Evolutionary conservation across 306 rosid species (phyloP).

Genomic region (Luffa acutangula): DNA sequence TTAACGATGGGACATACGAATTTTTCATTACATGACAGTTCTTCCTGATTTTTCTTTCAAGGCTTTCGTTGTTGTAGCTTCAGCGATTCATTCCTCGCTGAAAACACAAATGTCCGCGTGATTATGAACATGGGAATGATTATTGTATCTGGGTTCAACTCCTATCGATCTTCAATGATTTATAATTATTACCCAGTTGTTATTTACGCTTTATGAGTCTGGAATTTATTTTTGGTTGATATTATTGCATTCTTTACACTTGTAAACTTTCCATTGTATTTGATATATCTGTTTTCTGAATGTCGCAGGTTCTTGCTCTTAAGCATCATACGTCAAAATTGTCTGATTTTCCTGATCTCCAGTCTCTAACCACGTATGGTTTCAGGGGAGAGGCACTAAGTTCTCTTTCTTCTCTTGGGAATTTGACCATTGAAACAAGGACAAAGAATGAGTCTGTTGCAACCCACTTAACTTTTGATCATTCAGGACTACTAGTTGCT

Average conservation of each 20-base stretch:
- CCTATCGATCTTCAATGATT: background rate
- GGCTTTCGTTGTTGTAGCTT: background rate
- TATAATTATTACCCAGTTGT: background rate
- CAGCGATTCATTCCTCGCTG: background rate
- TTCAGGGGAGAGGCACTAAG: constrained; percentile 97
- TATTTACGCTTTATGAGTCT: background rate
- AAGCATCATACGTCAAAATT: constrained; percentile 87
- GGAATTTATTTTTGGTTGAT: background rate
- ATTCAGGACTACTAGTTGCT: constrained; percentile 50
- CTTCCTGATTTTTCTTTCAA: background rate
- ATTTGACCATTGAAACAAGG: constrained; percentile 69
- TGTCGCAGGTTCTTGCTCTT: constrained; percentile 54
- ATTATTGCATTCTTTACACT: background rate
- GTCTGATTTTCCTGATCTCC: constrained; percentile 74
- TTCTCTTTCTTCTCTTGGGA: constrained; percentile 69
- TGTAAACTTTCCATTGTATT: background rate
- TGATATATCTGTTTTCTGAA: background rate
- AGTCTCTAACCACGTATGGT: constrained; percentile 78
- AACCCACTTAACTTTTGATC: constrained; percentile 65
- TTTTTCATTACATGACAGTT: background rate
- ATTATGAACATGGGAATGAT: background rate
- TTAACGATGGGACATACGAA: background rate
- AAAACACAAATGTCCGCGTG: background rate
- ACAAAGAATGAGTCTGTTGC: constrained; percentile 62
- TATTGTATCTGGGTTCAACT: background rate